Evolutionary conservation across 805 yeast genomes (phyloP), one percentile per base, ranked within the genome.

Genomic region (Candida patagonica): DNA sequence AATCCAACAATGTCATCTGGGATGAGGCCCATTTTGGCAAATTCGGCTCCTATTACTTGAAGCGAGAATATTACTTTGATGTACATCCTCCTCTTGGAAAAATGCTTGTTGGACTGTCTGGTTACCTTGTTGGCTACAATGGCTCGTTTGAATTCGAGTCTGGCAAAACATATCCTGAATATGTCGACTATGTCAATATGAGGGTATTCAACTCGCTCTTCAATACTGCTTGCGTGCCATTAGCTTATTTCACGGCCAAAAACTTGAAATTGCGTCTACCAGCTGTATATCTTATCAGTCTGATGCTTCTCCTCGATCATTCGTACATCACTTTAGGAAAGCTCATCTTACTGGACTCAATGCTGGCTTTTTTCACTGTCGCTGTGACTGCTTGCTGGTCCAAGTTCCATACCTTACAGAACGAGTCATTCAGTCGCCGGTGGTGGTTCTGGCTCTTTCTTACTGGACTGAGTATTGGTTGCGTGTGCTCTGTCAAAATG

Each of bases 21-120:
- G 96, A 87, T 63, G 96, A 87, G 59, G 96, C 96, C 30, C 96
- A 88, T 66, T 89, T 89, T 61, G 98, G 96, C 38, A 92, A 89
- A 60, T 89, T 89, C 59, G 97, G 96, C 24, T 80, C 95, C 9
- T 80, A 85, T 59, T 89, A 89, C 61, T 67, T 89, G 46, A 78
- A 74, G 52, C 92, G 85, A 51, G 94, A 85, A 54, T 86, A 83
- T 58, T 89, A 88, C 61, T 94, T 85, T 58, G 98, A 89, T 62
- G 96, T 89, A 25, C 98, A 89, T 62, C 98, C 98, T 36, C 98
- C 98, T 1, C 67, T 89, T 52, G 97, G 96, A 17, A 89, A 89
- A 62, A 80, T 89, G 81, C 70, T 92, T 44, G 84, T 86, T 43
- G 97, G 94, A 0, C 67, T 85, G 30, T 78, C 88, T 31, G 96